Conservation (phyloP, 805 yeast species). For the Candida krabiensis region DNA sequence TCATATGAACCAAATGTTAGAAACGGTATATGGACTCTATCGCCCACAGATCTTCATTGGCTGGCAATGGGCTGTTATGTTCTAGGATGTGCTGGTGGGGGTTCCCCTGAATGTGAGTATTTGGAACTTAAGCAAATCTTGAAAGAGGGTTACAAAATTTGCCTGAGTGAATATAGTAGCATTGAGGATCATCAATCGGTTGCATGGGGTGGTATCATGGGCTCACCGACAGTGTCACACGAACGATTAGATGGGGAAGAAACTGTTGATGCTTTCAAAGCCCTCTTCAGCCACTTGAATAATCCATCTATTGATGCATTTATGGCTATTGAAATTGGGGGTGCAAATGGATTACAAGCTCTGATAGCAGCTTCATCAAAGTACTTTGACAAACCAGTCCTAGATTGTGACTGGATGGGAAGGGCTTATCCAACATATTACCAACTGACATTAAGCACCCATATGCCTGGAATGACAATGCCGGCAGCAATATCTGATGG, state of each 20-base stretch:
- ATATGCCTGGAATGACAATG: conserved; percentile 18
- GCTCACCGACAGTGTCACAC: conserved; percentile 46
- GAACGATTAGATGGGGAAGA: conserved; percentile 43
- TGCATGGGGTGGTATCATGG: conserved; percentile 38
- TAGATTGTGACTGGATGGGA: conserved; percentile 49
- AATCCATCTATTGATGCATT: conserved; percentile 30
- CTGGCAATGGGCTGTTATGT: conserved; percentile 42
- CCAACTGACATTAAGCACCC: conserved; percentile 36
- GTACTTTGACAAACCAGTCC: conserved; percentile 21
- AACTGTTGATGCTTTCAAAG: conserved; percentile 30
- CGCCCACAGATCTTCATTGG: conserved; percentile 42
- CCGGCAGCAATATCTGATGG: conserved; percentile 34
- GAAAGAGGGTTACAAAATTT: conserved; percentile 33
- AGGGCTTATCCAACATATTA: conserved; percentile 45
- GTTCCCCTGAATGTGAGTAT: conserved; percentile 42
- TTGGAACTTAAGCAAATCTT: conserved; percentile 34
- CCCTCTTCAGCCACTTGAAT: conserved; percentile 26
- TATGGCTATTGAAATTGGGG: conserved; percentile 43
- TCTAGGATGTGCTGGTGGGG: conserved; percentile 55
- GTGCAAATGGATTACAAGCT: conserved; percentile 40
- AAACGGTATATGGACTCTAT: conserved; percentile 37
- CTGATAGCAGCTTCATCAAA: conserved; percentile 21
- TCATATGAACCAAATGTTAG: conserved; percentile 30
- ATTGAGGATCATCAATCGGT: conserved; percentile 26
- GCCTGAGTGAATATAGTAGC: conserved; percentile 34